These are phyloP conservation scores for Gaeumannomyces tritici DNA, from an alignment of 2,329 filamentous ascomycete genomes.

Conservation along the genomic window DNA sequence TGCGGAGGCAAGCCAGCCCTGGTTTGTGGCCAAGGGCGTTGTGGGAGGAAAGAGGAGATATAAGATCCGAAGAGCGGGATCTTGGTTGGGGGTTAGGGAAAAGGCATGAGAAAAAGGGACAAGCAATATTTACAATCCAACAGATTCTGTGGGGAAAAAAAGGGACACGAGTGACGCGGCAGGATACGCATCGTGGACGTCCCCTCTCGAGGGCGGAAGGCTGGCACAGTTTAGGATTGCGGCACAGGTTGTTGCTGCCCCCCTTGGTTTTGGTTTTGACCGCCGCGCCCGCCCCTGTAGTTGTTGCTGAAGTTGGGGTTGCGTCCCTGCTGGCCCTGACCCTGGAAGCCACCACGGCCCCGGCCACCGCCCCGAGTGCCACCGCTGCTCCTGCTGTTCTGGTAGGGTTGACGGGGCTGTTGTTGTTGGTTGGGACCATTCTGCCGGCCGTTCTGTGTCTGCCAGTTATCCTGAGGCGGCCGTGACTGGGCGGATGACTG, in stretches of 20 bases:
- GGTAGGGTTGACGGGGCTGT: conserved; percentile 18
- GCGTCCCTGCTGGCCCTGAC: conserved; percentile 22
- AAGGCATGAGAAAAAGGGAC: conserved; percentile 3
- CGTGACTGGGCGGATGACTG: conserved; percentile 17
- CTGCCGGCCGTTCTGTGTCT: conserved; percentile 21
- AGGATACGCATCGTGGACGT: neutral
- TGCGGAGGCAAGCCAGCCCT: neutral
- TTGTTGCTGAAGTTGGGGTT: neutral
- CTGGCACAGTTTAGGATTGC: neutral
- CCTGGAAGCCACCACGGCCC: conserved; percentile 15
- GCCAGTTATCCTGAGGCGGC: conserved; percentile 12
- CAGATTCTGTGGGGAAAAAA: conserved; percentile 2
- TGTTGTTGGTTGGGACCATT: conserved; percentile 14
- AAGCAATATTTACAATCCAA: conserved; percentile 14
- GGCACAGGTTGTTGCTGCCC: neutral
- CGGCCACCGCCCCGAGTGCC: conserved; percentile 12
- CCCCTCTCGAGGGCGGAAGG: neutral
- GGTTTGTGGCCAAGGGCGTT: neutral
- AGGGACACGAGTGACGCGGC: neutral
- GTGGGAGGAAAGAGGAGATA: neutral
- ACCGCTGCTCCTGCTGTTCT: conserved; percentile 18
- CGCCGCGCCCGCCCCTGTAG: conserved; percentile 4
- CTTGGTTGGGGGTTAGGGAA: neutral
- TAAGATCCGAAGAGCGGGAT: neutral
- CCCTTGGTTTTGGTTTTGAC: conserved; percentile 1